Evolutionary conservation across 441 rosid species (phyloP), one percentile per base, ranked within the genome.

Genomic region (Euphorbia celastroides): DNA sequence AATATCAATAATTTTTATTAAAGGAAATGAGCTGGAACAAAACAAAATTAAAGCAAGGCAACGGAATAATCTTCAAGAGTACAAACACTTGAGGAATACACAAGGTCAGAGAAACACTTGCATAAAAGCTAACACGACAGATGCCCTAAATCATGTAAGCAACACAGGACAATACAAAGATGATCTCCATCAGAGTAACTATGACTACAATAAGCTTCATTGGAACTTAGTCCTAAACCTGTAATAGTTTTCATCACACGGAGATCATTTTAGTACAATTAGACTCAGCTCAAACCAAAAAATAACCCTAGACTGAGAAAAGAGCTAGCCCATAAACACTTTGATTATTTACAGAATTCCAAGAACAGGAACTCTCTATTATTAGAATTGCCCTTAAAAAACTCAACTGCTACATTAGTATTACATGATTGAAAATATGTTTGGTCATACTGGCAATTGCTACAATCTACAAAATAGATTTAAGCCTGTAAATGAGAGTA

Each of bases 151-250:
- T 22, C 5, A 55, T 11, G 10, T 55, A 57, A 57, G 28, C 16
- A 26, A 5, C 9, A 57, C 9, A 57, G 30, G 17, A 57, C 56
- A 27, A 57, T 13, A 4, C n/a, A 26, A 27, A 26, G 32, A 55
- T 55, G 31, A 57, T 57, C 60, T 57, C 78, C 60, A 77, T 76
- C 85, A 80, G 83, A 70, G 85, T 77, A 80, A 76, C 84, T 76
- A 76, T 82, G 84, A 82, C 89, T 36, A 63, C 56, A 60, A 67
- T 38, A 69, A 59, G 75, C 82, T 64, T 76, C 80, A 80, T 41
- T 59, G 78, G 85, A 80, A 20, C 48, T 62, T 59, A 48, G 20
- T 70, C 84, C 83, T 74, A 80, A 50, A 78, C 78, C 70, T 31
- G 36, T 17, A 22, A 58, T 38, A 68, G 66, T 65, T 70, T 64